Evolutionary conservation across 345 rosid species (phyloP), one percentile per base, ranked within the genome.

Genomic region (Euphorbia tirucalli): DNA sequence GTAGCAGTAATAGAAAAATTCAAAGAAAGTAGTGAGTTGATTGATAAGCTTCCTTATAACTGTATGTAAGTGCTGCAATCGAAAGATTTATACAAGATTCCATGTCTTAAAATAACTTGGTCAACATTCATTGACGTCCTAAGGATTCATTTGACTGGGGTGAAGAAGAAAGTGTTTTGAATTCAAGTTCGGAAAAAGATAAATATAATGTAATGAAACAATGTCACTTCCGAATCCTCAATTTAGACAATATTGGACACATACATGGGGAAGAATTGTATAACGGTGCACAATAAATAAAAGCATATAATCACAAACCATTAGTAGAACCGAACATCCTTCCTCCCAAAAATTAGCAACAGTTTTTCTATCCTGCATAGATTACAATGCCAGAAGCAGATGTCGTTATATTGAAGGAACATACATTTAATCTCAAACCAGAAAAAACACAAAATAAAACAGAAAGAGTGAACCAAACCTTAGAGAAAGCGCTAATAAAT

Each of bases 301-400:
- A 68, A 71, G n/a, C 48, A 9, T 59, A 61, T 37, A 25, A 39
- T 21, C 52, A 78, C 97, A 84, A 79, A 89, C 94, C 80, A 56
- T 68, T 85, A 16, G 85, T 77, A 22, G 87, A 73, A 27, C 82
- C 88, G 37, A 86, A 89, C 97, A 91, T 89, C 74, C 62, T 85
- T n/a, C 55, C 73, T 71, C 30, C 37, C 28, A 30, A 43, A 66
- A 60, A 66, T 49, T 63, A 46, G 48, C 19, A 64, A 44, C 59
- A 46, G 79, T 22, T 46, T 39, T 13, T 64, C 65, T 65, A 61
- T 73, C 75, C 61, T 49, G 61, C 75, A 69, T 74, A 68, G 66
- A 27, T 61, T 57, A 48, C 35, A 37, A 37, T 32, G 48, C 27
- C 66, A 21, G 5, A 18, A 7, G 21, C 14, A n/a, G 22, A 35